These are phyloP conservation scores for Xylariales sp. DNA, from an alignment of 2,329 filamentous ascomycete species.

Conservation along the genomic window DNA sequence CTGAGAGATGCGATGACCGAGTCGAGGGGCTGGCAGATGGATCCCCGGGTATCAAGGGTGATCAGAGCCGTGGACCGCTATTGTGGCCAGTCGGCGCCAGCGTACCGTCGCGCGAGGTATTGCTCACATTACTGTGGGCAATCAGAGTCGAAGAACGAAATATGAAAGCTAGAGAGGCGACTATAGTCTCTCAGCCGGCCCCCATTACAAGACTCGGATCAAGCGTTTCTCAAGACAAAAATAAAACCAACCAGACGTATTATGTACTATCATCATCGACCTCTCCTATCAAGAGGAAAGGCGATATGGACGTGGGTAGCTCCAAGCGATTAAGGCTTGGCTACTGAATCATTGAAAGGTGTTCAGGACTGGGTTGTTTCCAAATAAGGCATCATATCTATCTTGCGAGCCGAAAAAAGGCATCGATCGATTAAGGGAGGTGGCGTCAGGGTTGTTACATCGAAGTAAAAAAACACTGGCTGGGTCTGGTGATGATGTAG, in stretches of 20 bases:
- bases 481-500: slow-evolving; percentile 1
- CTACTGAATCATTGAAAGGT: slow-evolving; percentile 8
- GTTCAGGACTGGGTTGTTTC: too few relatives aligned
- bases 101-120: slow-evolving; percentile 29
- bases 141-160: slow-evolving; percentile 29
- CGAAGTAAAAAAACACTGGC: too few relatives aligned
- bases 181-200: slow-evolving; percentile 10
- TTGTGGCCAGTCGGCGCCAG: slow-evolving; percentile 29
- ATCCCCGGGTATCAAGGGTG: slow-evolving; percentile 31
- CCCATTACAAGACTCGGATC: slow-evolving; percentile 8
- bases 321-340: slow-evolving; percentile 8
- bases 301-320: slow-evolving; percentile 4
- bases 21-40: slow-evolving; percentile 32
- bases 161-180: slow-evolving; percentile 12
- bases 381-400: too few relatives aligned
- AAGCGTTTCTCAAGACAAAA: slow-evolving; percentile 7
- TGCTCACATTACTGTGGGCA: slow-evolving; percentile 30
- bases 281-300: slow-evolving; percentile 9
- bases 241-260: slow-evolving; percentile 10
- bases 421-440: not conserved
- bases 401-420: not conserved
- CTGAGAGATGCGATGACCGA: slow-evolving; percentile 49
- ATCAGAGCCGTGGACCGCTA: slow-evolving; percentile 26
- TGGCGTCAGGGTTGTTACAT: slow-evolving; percentile 6
- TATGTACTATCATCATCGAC: slow-evolving; percentile 8